Base-by-base conservation (phyloP, 176 grass and related monocot species). In the Musa acuminata region DNA sequence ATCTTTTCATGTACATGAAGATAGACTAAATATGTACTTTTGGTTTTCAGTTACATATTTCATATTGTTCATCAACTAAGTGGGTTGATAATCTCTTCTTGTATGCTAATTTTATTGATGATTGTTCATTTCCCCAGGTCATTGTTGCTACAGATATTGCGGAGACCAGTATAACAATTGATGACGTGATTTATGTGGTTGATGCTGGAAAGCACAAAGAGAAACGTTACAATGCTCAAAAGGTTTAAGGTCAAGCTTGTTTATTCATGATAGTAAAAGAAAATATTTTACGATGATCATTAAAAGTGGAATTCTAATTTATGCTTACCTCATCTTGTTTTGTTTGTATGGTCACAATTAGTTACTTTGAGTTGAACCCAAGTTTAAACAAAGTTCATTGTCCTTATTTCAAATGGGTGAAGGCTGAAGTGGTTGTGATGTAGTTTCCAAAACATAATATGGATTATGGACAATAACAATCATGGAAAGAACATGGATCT, bases 101-200 rank as follows among this genome's bases (percentile, higher is more conserved):
- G 12, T 25, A 1, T 51, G 1, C 57, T 26, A 51, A 48, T 73
- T 80, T 8, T 52, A 57, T 63, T 50, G 1, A 17, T 67, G 13
- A 13, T 80, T 63, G 65, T 51, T 78, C 76, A 62, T 78, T 84
- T 13, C 82, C 91, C 70, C 86, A 93, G 94, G 84, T 97, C 80
- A 97, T 97, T 88, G 72, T 93, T 82, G 90, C 94, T 69, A 97
- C 94, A 73, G 94, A 97, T 89, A 91, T 97, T 83, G 94, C 94
- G 64, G 94, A 97, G 83, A 97, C 94, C 26, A 97, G 90, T 75
- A 97, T 93, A 84, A 97, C 94, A 81, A 97, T 97, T 88, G 94
- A 97, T 77, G 94, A 97, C 72, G 90, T 97, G 71, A 78, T 93
- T 72, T 97, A 97, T 88, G 94, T 97, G 71, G 78, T 93, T 86